These are phyloP conservation scores for Penicillium verrucosum DNA, from an alignment of 2,329 filamentous ascomycete species.

Conservation along the genomic window DNA sequence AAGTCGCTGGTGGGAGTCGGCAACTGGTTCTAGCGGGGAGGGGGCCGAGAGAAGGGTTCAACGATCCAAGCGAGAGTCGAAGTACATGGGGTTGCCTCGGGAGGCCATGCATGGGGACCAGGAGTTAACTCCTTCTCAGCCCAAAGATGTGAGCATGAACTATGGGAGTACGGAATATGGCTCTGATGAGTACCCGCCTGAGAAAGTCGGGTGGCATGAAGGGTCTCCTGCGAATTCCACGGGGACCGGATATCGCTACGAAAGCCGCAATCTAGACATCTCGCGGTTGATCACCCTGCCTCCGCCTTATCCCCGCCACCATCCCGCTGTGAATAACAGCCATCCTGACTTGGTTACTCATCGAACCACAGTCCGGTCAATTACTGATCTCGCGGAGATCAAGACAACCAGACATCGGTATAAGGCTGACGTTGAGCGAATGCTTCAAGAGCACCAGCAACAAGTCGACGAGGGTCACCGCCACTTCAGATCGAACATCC, in stretches of 20 bases:
- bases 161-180: slow-evolving; percentile 41
- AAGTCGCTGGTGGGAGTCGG: slow-evolving; percentile 91
- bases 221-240: slow-evolving; percentile 28
- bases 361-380: slow-evolving; percentile 66
- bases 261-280: slow-evolving; percentile 68
- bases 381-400: slow-evolving; percentile 72
- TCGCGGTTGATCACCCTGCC: slow-evolving; percentile 90
- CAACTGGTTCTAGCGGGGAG: slow-evolving; percentile 64
- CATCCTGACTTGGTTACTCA: slow-evolving; percentile 84
- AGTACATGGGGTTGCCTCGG: slow-evolving; percentile 90
- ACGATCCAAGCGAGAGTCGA: slow-evolving; percentile 83
- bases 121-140: slow-evolving; percentile 30
- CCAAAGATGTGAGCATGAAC: slow-evolving; percentile 25
- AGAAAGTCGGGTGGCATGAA: slow-evolving; percentile 61
- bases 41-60: slow-evolving; percentile 65
- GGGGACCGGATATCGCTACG: slow-evolving; percentile 23
- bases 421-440: slow-evolving; percentile 48
- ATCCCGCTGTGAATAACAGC: slow-evolving; percentile 93
- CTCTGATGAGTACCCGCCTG: slow-evolving; percentile 60
- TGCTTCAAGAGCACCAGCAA: slow-evolving; percentile 52
- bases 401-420: slow-evolving; percentile 60
- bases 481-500: slow-evolving; percentile 69
- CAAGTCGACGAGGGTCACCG: slow-evolving; percentile 60
- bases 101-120: slow-evolving; percentile 69
- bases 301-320: slow-evolving; percentile 88